Evolutionary conservation across 805 yeast genomes (phyloP), one percentile per base, ranked within the genome.

Genomic region (Citeromyces nyonsensis): DNA sequence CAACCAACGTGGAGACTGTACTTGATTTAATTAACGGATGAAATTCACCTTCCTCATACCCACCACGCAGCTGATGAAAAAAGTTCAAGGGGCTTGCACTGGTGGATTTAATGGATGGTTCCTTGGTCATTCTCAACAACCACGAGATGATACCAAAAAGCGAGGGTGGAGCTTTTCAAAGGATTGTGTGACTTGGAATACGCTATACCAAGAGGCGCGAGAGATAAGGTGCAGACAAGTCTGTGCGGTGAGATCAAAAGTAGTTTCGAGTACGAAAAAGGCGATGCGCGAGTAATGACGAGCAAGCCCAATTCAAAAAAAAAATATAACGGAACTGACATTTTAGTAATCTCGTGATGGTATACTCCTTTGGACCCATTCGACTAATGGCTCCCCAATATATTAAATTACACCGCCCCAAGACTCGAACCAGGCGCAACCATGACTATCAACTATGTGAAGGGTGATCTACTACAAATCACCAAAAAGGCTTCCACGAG

Each of bases 121-220:
- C 88, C 36, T 70, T 81, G 5, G 78, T 72, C 25, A 70, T 80
- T 11, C 56, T 91, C 34, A 74, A 72, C 34, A 60, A 57, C n/a
- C 73, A 75, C 41, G 81, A 84, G 38, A 56, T 91, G 44, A 64
- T 67, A 39, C 61, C 69, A 2, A 51, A 52, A 20, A 73, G n/a
- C 91, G 2, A 62, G 93, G 40, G 69, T 74, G 10, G 60, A 61
- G 10, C 61, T 88, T 5, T 57, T 84, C 35, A 66, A 68, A 39
- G 84, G 84, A 2, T 57, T 91, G 33, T 72, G 85, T 10, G 95
- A 88, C 36, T 70, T 91, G 15, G 98, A 91, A 55, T 88, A 86
- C 51, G 78, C 94, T 1, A 76, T 91, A 25, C 73, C 94, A 11
- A 75, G 73, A 49, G 99, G 98, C 7, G 96, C 97, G 2, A 81